Base-by-base conservation (phyloP, 495 filamentous ascomycete species). In the Echria macrotheca region DNA sequence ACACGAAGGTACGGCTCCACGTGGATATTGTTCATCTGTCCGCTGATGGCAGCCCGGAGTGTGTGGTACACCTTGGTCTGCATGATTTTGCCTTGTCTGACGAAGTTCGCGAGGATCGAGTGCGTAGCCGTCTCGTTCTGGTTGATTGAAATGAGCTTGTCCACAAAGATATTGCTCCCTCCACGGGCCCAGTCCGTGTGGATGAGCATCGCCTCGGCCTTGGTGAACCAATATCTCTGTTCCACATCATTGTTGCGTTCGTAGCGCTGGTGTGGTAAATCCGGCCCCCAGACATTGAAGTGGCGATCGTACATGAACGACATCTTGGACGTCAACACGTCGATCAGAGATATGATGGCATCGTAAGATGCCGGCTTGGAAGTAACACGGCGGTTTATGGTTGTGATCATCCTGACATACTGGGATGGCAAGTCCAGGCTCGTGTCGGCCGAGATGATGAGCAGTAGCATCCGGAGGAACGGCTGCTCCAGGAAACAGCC, bases 371-470 rank as follows among this genome's bases (percentile, higher is more conserved):
- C 65, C 25, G 78, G 76, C 1, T 77, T 70, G 6, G 63, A 67
- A 5, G 72, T 66, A 33, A 80, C 50, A 28, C 75, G 67, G 39
- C 79, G 76, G 11, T 59, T 57, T 18, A 86, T 72, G 8, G 61
- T 55, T 25, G 43, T 57, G 2, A 68, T 58, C 54, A 80, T 63
- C 23, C 64, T 68, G 1, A 42, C 42, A 36, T 72, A 75, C 52
- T 77, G 73, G 9, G 47, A 19, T 0, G 64, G 58, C 4, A 75
- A 47, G 15, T 70, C 67, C 9, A 74, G 50, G 25, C 68, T 62
- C 2, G 66, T 56, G 51, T 89, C 86, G 25, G 83, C 74, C 56
- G 70, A 77, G 32, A 91, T 64, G 6, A 87, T 76, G 55, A 81
- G 73, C 23, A 89, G 47, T 42, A 80, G 77, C 36, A 69, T 75